phyloP scores from a whole-genome alignment of 2,329 filamentous ascomycete species.

The Hirsutella thompsonii region DNA sequence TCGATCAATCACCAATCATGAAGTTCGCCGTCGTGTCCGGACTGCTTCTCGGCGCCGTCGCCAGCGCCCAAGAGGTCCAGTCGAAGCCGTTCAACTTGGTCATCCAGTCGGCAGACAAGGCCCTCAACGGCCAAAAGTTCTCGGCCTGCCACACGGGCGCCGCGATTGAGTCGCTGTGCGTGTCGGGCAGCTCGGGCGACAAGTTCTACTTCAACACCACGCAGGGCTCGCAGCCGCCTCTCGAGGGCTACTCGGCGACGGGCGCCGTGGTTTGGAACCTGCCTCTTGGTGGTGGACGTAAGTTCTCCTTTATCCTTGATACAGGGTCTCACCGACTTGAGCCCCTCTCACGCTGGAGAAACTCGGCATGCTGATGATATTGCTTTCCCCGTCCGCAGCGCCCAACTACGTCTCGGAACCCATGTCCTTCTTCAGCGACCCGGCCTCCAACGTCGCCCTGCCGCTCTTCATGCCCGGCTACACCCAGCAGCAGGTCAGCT shows the following conservation, averaged over 20 bases:
- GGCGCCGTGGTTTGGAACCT: slow-evolving; percentile 6
- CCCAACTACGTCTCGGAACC: slow-evolving; percentile 3
- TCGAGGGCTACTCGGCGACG: slow-evolving; percentile 3
- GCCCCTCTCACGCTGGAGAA: no score
- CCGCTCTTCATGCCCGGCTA: slow-evolving; percentile 8
- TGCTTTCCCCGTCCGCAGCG: neutral
- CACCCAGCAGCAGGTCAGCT: slow-evolving; percentile 11
- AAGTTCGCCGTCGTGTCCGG: slow-evolving; percentile 3
- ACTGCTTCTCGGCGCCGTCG: slow-evolving; percentile 4
- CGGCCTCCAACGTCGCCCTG: slow-evolving; percentile 11
- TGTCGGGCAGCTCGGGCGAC: neutral
- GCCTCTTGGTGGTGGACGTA: slow-evolving; percentile 1
- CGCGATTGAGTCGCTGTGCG: slow-evolving; percentile 10
- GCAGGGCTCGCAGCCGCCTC: slow-evolving; percentile 2
- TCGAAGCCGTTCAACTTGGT: slow-evolving; percentile 11
- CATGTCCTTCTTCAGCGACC: slow-evolving; percentile 8
- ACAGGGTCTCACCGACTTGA: no score
- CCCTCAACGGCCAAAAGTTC: slow-evolving; percentile 6
- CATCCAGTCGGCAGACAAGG: slow-evolving; percentile 5
- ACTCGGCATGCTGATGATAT: neutral
- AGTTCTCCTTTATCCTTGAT: neutral
- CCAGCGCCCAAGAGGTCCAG: slow-evolving; percentile 5
- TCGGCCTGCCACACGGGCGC: slow-evolving; percentile 9
- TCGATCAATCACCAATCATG: slow-evolving; percentile 3
- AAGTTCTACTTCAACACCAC: slow-evolving; percentile 8